Evolutionary conservation across 257 asterid species (phyloP).

Genomic region (Nemophila menziesii): DNA sequence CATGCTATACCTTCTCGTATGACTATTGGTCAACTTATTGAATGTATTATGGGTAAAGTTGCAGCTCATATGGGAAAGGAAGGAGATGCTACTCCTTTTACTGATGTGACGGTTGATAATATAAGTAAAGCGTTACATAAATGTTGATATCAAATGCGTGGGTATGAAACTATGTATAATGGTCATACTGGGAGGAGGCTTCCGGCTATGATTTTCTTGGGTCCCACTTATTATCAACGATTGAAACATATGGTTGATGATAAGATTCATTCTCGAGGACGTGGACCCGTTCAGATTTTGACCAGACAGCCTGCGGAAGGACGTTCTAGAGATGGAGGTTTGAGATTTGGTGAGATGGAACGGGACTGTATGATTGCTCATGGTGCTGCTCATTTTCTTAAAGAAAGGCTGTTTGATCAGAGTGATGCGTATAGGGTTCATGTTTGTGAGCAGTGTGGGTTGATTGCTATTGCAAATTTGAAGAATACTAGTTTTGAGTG

Average conservation of each 20-base stretch:
- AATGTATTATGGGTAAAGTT: slow-evolving; percentile 96
- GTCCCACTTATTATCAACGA: slow-evolving; percentile 96
- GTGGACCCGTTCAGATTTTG: slow-evolving; percentile 94
- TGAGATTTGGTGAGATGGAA: slow-evolving; percentile 97
- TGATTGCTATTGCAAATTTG: slow-evolving; percentile 85
- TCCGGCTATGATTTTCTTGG: slow-evolving; percentile 71
- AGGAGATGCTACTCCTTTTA: slow-evolving; percentile 96
- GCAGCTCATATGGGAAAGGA: slow-evolving; percentile 99
- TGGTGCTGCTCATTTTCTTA: slow-evolving; percentile 91
- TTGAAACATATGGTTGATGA: slow-evolving; percentile 98
- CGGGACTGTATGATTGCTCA: slow-evolving; percentile 98
- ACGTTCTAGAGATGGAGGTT: slow-evolving; percentile 94
- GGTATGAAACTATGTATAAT: slow-evolving; percentile 94
- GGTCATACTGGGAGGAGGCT: slow-evolving; percentile 92
- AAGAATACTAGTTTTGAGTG: slow-evolving; percentile 89
- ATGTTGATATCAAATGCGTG: slow-evolving; percentile 97
- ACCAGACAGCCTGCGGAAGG: slow-evolving; percentile 99
- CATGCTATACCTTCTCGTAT: slow-evolving; percentile 99
- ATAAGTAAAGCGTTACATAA: slow-evolving; percentile 90
- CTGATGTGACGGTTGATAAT: slow-evolving; percentile 92
- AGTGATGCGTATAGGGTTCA: slow-evolving; percentile 94
- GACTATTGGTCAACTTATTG: slow-evolving; percentile 96
- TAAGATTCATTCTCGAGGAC: slow-evolving; percentile 89
- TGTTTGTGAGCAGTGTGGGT: slow-evolving; percentile 83
- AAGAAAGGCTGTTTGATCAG: slow-evolving; percentile 87